Evolutionary conservation across 495 filamentous ascomycete genomes (phyloP), one percentile per base, ranked within the genome.

Genomic region (Cercophora samala): DNA sequence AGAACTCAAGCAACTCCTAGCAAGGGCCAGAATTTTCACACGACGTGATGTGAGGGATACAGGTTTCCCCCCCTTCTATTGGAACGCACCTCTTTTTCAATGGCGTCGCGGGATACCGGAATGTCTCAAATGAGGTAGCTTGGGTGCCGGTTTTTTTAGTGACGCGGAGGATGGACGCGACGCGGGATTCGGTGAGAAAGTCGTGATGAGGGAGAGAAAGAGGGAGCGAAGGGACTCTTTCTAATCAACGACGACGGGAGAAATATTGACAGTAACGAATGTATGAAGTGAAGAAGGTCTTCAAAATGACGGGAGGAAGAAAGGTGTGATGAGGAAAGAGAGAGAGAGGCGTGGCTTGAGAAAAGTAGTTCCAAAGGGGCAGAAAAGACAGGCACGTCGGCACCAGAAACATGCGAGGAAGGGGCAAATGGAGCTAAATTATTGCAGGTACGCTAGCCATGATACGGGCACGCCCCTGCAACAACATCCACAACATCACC

Each of bases 181-280:
- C 60, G 29, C 19, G 25, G 60, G 60, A 62, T 62, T 29, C 24
- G 53, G 13, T 11, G 42, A 37, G 18, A 61, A 58, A 58, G 17
- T 53, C 53, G 64, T 64, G 1, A 11, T 13, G 32, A 29, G 32
- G 42, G 32, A 55, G 58, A 46, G 32, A 15, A 62, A 21, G 64
- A 58, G 65, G 29, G 66, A 68, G 55, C 21, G 63, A 55, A 11
- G 52, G 18, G 54, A 58, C 53, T 67, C 63, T 54, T 69, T 67
- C 67, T 52, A 46, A 61, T 26, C 64, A 67, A 56, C 53, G 22
- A 56, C n/a, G 37, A 23, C 24, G 26, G 51, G 26, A 15, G 53
- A 46, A 72, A 69, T 67, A 73, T 72, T 66, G 69, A 68, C 67
- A 68, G 68, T 73, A 77, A 77, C 75, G 75, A 77, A 68, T 75